Base-by-base conservation (phyloP, 805 yeast species). In the Vanderwaltozyma polyspora region DNA sequence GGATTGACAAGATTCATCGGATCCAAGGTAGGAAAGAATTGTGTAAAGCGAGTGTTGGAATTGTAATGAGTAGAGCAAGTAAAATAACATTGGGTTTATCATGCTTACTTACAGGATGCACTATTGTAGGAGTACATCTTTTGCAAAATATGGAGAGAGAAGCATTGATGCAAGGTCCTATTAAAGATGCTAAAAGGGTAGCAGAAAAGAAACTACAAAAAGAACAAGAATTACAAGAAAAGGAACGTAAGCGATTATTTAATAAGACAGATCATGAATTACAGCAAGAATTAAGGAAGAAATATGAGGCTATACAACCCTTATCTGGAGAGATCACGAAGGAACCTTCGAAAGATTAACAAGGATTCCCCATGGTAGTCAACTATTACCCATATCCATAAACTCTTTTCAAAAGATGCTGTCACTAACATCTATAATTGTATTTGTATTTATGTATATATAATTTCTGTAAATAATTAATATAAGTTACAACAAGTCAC, bases 1-100 rank as follows among this genome's bases (percentile, higher is more conserved):
- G n/a, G n/a, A n/a, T n/a, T n/a, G n/a, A n/a, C n/a, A n/a, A n/a
- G n/a, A n/a, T n/a, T n/a, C n/a, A n/a, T n/a, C n/a, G n/a, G n/a
- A n/a, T n/a, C n/a, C n/a, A n/a, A n/a, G n/a, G n/a, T n/a, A n/a
- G n/a, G n/a, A n/a, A n/a, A n/a, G n/a, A n/a, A n/a, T n/a, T n/a
- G n/a, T n/a, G n/a, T n/a, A n/a, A n/a, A n/a, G n/a, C n/a, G n/a
- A n/a, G n/a, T n/a, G n/a, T n/a, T n/a, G n/a, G n/a, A n/a, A n/a
- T n/a, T n/a, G n/a, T 24, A 13, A 83, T 84, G 95, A 82, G 94
- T 21, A 70, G 79, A 33, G 83, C 87, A 2, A 75, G 93, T 24
- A 84, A 80, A 54, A 58, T 78, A 21, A 84, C 94, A 3, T 67
- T 84, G 27, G 86, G 72, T 0, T 44, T 68, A 10, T 67, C 84